Conservation (phyloP, 257 asterid genomes). For the Mitragyna speciosa region DNA sequence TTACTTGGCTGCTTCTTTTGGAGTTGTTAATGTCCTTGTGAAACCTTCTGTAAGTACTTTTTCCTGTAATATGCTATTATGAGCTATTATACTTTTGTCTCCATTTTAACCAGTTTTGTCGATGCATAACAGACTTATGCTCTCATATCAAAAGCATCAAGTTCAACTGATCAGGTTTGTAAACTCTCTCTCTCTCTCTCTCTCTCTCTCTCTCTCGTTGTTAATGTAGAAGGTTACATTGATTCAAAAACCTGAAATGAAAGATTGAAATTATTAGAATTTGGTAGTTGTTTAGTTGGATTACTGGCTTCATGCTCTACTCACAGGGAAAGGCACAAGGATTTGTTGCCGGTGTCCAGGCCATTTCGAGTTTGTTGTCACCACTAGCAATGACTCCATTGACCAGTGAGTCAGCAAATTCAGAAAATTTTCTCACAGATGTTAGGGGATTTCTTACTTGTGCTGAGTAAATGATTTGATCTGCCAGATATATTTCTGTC, state of each 20-base stretch:
- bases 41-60: slow-evolving; percentile 76
- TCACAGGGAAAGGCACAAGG: slow-evolving; percentile 92
- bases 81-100: background rate
- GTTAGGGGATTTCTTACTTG: background rate
- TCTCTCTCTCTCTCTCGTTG: background rate
- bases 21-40: slow-evolving; percentile 81
- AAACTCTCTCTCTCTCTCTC: background rate
- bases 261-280: background rate
- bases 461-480: slow-evolving; percentile 20
- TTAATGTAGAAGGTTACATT: background rate
- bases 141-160: slow-evolving; percentile 73
- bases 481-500: slow-evolving; percentile 85
- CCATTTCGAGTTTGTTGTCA: slow-evolving; percentile 76
- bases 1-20: slow-evolving; percentile 78
- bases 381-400: slow-evolving; percentile 91
- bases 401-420: slow-evolving; percentile 55
- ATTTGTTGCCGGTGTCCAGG: slow-evolving; percentile 74
- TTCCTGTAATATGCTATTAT: background rate
- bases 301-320: background rate
- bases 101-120: slow-evolving; percentile 17
- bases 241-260: background rate
- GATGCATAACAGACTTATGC: slow-evolving; percentile 64
- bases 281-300: background rate
- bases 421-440: background rate
- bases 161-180: slow-evolving; percentile 74